Conservation (phyloP, 169 alveolate genomes). For the Eimeria brunetti region DNA sequence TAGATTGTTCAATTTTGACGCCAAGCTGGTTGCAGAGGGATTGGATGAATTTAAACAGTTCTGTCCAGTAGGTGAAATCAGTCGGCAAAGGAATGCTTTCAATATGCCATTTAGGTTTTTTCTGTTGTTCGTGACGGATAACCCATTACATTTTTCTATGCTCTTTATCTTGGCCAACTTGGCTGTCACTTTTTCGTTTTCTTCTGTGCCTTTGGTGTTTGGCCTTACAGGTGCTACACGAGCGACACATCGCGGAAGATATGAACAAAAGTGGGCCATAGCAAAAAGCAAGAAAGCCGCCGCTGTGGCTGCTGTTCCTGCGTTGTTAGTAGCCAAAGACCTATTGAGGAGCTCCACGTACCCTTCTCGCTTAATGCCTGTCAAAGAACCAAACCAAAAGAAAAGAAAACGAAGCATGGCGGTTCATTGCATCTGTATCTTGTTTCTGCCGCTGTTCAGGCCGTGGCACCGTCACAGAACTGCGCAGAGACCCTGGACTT, state of each 20-base stretch:
- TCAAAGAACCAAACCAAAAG: neutral
- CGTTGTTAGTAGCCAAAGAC: neutral
- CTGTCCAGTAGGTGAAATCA: too few species aligned
- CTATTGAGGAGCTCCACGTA: neutral
- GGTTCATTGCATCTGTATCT: neutral
- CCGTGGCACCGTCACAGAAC: slow-evolving; percentile 30
- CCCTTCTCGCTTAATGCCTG: neutral
- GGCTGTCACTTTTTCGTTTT: neutral
- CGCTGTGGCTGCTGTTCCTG: neutral
- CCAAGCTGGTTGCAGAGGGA: too few species aligned
- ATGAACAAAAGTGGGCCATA: neutral
- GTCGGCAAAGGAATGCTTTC: too few species aligned
- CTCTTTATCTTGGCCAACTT: neutral
- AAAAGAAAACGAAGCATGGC: neutral
- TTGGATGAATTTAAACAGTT: too few species aligned
- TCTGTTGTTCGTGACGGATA: neutral
- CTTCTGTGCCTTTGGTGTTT: neutral
- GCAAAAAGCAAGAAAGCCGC: neutral
- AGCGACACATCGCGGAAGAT: slow-evolving; percentile 40
- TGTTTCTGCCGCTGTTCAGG: neutral
- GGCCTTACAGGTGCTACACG: neutral
- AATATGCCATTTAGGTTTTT: neutral
- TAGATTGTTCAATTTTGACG: too few species aligned
- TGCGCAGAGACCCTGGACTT: slow-evolving; percentile 42
- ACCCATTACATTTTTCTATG: neutral